Evolutionary conservation across 169 alveolate genomes (phyloP).

Genomic region (Cystoisospora suis): DNA sequence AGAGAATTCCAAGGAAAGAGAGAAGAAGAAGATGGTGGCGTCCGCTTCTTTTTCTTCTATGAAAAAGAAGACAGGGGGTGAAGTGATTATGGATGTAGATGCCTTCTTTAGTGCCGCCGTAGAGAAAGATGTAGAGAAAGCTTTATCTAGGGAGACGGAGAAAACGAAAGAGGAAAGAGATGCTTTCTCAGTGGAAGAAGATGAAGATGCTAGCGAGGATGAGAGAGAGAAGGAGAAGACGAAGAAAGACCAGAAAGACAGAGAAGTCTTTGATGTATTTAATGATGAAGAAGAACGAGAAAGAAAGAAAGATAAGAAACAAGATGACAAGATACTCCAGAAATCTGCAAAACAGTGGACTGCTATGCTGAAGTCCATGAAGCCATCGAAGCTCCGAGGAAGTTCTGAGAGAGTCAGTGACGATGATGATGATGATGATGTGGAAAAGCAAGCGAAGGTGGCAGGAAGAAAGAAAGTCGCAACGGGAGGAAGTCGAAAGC

Average conservation of each 20-base stretch:
- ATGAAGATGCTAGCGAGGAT: not conserved
- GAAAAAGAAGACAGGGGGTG: too few species aligned
- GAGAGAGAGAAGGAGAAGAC: not conserved
- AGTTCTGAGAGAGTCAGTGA: not conserved
- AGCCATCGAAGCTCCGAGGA: slow-evolving; percentile 7
- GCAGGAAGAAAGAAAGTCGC: not conserved
- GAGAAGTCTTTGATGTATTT: not conserved
- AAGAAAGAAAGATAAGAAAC: not conserved
- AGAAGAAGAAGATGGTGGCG: too few species aligned
- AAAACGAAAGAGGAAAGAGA: slow-evolving; percentile 1
- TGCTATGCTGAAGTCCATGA: slow-evolving; percentile 3
- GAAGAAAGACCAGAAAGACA: not conserved
- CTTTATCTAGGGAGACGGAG: not conserved
- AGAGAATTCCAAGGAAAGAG: too few species aligned
- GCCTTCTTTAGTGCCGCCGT: slow-evolving; percentile 37
- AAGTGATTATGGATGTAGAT: slow-evolving; percentile 34
- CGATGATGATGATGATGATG: not conserved
- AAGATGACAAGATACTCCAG: not conserved
- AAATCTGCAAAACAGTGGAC: not conserved
- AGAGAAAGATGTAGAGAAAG: slow-evolving; percentile 3
- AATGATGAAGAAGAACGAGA: not conserved
- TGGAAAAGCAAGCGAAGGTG: not conserved
- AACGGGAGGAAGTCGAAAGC: not conserved
- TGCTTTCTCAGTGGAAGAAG: not conserved
- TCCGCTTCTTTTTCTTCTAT: too few species aligned